A percentile compares a stretch with the other conserved stretches of the same genome.
These are phyloP conservation scores for Ceratocystis cacaofunesta DNA, from an alignment of 2,329 filamentous ascomycete genomes.

Conservation along the genomic window DNA sequence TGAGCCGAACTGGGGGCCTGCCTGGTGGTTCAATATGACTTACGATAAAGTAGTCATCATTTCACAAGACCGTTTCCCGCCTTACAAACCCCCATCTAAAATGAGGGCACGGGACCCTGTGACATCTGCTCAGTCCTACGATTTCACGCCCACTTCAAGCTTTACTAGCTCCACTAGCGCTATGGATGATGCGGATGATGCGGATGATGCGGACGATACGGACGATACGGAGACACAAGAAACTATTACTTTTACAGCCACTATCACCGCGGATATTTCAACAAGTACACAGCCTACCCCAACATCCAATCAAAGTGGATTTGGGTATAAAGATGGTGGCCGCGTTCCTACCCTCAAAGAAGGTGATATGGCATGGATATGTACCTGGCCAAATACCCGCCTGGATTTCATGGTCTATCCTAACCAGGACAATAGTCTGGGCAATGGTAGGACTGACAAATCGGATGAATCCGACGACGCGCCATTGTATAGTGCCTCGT, in stretches of 20 bases:
- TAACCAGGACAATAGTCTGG: constrained; percentile 33
- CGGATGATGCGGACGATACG: background rate
- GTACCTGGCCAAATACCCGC: constrained; percentile 40
- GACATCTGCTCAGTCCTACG: background rate
- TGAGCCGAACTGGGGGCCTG: constrained; percentile 35
- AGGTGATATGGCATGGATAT: constrained; percentile 44
- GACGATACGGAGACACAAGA: constrained; percentile 19
- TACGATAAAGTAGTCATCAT: constrained; percentile 45
- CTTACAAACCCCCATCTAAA: constrained; percentile 16
- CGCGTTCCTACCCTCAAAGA: constrained; percentile 23
- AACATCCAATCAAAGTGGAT: constrained; percentile 15
- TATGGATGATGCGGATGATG: background rate
- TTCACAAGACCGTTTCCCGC: constrained; percentile 28
- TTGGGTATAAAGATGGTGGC: constrained; percentile 26
- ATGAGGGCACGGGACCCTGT: constrained; percentile 18
- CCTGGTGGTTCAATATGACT: constrained; percentile 37
- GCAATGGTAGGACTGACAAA: constrained; percentile 7
- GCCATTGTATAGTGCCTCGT: constrained; percentile 9
- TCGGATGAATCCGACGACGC: background rate
- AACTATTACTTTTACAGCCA: constrained; percentile 11
- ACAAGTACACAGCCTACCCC: constrained; percentile 7
- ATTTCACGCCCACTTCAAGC: background rate
- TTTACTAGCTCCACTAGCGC: constrained; percentile 7
- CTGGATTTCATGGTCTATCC: constrained; percentile 45
- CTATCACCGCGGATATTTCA: constrained; percentile 5